These are phyloP conservation scores for Xylariomycetidae sp. DNA, from an alignment of 2,329 filamentous ascomycete species.

Conservation along the genomic window DNA sequence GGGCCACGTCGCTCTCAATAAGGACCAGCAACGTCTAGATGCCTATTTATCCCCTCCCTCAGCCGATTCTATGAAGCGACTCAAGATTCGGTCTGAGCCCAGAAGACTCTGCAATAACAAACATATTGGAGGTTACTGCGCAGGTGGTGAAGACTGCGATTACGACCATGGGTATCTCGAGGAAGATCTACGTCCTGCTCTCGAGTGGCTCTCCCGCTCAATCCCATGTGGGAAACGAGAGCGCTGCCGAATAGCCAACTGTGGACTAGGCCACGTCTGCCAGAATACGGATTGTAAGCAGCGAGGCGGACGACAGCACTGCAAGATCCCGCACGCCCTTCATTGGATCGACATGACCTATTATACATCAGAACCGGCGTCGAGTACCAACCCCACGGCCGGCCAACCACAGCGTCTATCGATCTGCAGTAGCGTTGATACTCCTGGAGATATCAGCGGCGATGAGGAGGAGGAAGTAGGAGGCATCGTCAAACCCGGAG, in stretches of 20 bases:
- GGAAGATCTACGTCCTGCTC: slow-evolving; percentile 18
- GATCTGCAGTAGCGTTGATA: no score
- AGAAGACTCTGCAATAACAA: slow-evolving; percentile 24
- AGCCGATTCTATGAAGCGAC: slow-evolving; percentile 9
- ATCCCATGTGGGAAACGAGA: slow-evolving; percentile 24
- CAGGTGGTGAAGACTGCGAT: slow-evolving; percentile 20
- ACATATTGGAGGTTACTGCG: slow-evolving; percentile 20
- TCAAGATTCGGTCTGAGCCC: slow-evolving; percentile 17
- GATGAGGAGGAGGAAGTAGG: no score
- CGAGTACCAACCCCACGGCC: no score
- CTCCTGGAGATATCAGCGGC: no score
- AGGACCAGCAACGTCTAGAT: slow-evolving; percentile 23
- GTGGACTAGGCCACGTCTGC: slow-evolving; percentile 27
- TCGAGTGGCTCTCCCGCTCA: slow-evolving; percentile 24
- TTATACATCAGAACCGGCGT: no score
- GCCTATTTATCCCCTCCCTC: slow-evolving; percentile 18
- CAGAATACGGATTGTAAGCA: slow-evolving; percentile 26
- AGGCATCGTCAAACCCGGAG: no score
- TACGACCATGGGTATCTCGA: slow-evolving; percentile 25
- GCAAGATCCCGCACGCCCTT: no score
- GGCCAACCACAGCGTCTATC: no score
- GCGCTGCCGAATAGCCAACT: slow-evolving; percentile 18
- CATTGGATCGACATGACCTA: no score
- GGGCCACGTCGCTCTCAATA: slow-evolving; percentile 24
- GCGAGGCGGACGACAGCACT: no score